Evolutionary conservation across 345 rosid species (phyloP).

Genomic region (Anacardium occidentale): DNA sequence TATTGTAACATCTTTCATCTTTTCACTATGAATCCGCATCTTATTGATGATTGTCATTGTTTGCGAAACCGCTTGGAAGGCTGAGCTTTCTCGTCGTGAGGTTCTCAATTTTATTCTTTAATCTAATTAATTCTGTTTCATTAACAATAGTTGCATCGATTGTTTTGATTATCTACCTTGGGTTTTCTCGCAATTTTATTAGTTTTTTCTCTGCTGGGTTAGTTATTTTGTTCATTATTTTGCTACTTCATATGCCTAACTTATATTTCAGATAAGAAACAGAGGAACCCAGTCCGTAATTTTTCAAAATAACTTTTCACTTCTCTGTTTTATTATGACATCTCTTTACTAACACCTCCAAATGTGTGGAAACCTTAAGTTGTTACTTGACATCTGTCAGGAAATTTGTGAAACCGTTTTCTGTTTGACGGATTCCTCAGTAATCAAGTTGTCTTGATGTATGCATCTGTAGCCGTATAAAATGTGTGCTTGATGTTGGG

Average conservation of each 20-base stretch:
- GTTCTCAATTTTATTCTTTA: constrained; percentile 22
- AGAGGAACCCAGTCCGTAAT: neutral
- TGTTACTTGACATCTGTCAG: neutral
- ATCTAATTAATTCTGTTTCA: neutral
- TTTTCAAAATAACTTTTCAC: neutral
- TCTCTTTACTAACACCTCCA: too few relatives aligned
- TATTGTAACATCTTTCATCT: too few relatives aligned
- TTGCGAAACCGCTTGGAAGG: constrained; percentile 99
- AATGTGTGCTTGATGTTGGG: neutral
- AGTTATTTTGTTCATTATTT: too few relatives aligned
- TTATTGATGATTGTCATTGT: too few relatives aligned
- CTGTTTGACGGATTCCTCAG: too few relatives aligned
- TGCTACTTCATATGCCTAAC: neutral
- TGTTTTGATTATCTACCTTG: too few relatives aligned
- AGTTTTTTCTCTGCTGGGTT: too few relatives aligned
- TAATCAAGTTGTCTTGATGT: too few relatives aligned
- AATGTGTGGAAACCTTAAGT: too few relatives aligned
- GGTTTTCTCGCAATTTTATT: too few relatives aligned
- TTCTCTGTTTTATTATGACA: neutral
- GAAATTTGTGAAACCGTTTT: neutral
- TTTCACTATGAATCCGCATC: too few relatives aligned
- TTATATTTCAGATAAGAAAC: neutral
- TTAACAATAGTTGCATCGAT: too few relatives aligned
- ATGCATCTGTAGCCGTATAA: neutral
- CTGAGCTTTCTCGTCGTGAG: constrained; percentile 97